A percentile compares a stretch with the other conserved stretches of the same genome.
Conservation (phyloP, 2,329 filamentous ascomycete species). For the Paracoccidioides brasiliensis region DNA sequence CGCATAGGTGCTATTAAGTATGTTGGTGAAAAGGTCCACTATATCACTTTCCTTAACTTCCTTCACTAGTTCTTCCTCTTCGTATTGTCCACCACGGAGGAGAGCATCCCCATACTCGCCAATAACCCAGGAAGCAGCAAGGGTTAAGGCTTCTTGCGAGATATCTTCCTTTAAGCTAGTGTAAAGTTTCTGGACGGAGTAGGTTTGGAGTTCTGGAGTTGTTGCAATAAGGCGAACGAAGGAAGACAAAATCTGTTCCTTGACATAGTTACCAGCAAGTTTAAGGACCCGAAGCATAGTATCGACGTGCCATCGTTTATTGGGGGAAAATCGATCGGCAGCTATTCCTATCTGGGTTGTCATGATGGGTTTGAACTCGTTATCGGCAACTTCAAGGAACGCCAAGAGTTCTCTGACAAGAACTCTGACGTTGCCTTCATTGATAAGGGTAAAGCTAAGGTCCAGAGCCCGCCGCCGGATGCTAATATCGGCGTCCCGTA, state of each 20-base stretch:
- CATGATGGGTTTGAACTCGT: conserved; percentile 98
- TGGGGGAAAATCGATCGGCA: conserved; percentile 88
- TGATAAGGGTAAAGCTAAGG: conserved; percentile 94
- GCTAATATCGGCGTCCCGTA: conserved; percentile 95
- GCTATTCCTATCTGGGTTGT: conserved; percentile 96
- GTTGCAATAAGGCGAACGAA: conserved; percentile 94
- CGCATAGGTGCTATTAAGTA: conserved; percentile 88
- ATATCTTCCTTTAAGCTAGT: conserved; percentile 86
- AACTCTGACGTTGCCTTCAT: conserved; percentile 88
- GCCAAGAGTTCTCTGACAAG: conserved; percentile 85
- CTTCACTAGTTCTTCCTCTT: conserved; percentile 79
- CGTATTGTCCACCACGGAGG: conserved; percentile 78
- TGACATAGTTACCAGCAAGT: conserved; percentile 89
- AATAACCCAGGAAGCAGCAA: conserved; percentile 93
- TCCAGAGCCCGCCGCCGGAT: conserved; percentile 91
- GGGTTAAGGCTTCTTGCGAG: conserved; percentile 86
- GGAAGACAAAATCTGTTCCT: conserved; percentile 92
- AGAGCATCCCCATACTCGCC: conserved; percentile 90
- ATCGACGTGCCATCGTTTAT: conserved; percentile 96
- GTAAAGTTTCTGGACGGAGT: conserved; percentile 92
- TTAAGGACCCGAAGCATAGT: conserved; percentile 92
- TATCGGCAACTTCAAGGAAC: conserved; percentile 93
- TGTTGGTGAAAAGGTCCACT: conserved; percentile 80
- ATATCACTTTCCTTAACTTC: conserved; percentile 79
- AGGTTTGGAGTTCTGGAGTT: conserved; percentile 86